A percentile compares a stretch with the other conserved stretches of the same genome.
These are phyloP conservation scores for Pisolithus sp. DNA, from an alignment of 768 basidiomycete genomes.

Conservation along the genomic window DNA sequence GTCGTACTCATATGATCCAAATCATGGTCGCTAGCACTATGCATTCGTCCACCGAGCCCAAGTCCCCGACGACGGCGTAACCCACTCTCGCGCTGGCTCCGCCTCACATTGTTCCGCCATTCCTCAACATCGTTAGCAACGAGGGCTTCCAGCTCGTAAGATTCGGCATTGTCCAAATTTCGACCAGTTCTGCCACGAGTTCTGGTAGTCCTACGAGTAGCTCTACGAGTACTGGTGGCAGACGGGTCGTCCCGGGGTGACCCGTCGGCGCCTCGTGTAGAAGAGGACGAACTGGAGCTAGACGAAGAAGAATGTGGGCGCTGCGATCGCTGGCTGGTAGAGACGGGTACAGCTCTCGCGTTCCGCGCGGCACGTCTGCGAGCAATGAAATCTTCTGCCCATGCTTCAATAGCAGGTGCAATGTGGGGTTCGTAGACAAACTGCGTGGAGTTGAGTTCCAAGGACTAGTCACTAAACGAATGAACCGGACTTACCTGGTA, in stretches of 20 bases:
- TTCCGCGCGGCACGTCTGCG: slow-evolving; percentile 23
- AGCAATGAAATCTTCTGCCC: slow-evolving; percentile 30
- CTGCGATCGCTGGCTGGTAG: slow-evolving; percentile 11
- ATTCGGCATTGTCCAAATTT: slow-evolving; percentile 16
- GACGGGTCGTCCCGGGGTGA: background rate
- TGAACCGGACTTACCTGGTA: slow-evolving; percentile 41
- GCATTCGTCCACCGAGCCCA: slow-evolving; percentile 6
- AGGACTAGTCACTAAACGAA: background rate
- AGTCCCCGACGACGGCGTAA: slow-evolving; percentile 5
- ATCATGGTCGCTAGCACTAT: slow-evolving; percentile 6
- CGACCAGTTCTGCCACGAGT: slow-evolving; percentile 1
- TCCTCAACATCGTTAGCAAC: slow-evolving; percentile 44
- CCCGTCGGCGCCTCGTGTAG: background rate
- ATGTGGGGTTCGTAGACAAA: slow-evolving; percentile 68
- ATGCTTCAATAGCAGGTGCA: slow-evolving; percentile 50
- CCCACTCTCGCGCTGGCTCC: slow-evolving; percentile 16
- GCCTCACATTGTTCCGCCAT: slow-evolving; percentile 43
- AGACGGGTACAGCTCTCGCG: slow-evolving; percentile 18
- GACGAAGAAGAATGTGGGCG: background rate
- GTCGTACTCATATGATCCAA: slow-evolving; percentile 21
- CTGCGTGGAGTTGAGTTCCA: slow-evolving; percentile 26
- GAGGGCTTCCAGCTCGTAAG: slow-evolving; percentile 48
- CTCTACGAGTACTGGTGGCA: background rate
- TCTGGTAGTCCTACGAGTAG: background rate
- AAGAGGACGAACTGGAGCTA: background rate